phyloP scores from a whole-genome alignment of 2,329 filamentous ascomycete species.

The Didymosphaeria variabile region DNA sequence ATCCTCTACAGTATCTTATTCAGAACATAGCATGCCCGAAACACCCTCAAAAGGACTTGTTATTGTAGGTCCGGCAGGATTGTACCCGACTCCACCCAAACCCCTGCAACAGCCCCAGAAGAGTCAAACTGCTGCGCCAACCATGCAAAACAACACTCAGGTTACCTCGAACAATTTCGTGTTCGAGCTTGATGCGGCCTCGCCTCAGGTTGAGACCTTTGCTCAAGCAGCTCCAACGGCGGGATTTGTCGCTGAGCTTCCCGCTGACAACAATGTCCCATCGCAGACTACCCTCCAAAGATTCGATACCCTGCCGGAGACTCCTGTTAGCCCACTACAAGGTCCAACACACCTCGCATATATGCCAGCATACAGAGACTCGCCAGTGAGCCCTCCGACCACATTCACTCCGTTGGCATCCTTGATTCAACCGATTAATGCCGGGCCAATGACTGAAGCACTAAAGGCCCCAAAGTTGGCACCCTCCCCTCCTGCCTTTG shows the following conservation, averaged over 20 bases:
- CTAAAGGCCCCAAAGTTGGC: background rate
- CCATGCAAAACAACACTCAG: background rate
- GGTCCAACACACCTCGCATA: background rate
- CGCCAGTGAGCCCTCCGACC: slow-evolving; percentile 20
- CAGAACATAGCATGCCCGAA: background rate
- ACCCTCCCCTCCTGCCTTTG: slow-evolving; percentile 9
- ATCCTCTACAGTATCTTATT: background rate
- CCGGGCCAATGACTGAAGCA: background rate
- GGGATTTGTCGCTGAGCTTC: slow-evolving; percentile 31
- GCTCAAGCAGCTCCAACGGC: background rate
- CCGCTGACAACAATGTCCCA: slow-evolving; percentile 19
- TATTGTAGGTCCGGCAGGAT: slow-evolving; percentile 19
- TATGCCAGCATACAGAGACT: slow-evolving; percentile 11
- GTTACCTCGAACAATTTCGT: slow-evolving; percentile 5
- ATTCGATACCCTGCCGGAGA: background rate
- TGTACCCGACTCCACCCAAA: slow-evolving; percentile 20
- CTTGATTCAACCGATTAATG: background rate
- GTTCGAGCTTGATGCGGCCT: slow-evolving; percentile 27
- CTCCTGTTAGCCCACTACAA: slow-evolving; percentile 7
- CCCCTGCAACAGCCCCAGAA: slow-evolving; percentile 10
- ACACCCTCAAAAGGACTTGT: slow-evolving; percentile 10
- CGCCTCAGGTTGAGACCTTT: slow-evolving; percentile 3
- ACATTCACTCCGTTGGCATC: background rate
- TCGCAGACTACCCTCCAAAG: background rate
- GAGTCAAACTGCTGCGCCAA: background rate